Evolutionary conservation across 176 grass and related monocot species (phyloP).

Genomic region (Miscanthus lutarioriparius): DNA sequence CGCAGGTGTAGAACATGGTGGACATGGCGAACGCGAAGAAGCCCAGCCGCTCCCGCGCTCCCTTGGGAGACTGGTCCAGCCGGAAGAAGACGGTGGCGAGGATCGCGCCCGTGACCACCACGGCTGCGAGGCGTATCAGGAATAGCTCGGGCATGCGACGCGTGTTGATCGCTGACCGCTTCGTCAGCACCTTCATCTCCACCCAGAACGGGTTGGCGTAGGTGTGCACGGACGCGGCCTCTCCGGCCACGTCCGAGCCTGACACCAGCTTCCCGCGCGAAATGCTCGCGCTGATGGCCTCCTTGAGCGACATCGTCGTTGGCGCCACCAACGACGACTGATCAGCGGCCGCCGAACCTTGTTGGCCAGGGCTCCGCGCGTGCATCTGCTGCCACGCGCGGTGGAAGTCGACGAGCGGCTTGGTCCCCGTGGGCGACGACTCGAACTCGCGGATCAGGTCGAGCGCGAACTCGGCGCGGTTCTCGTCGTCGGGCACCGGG

Average conservation of each 20-base stretch:
- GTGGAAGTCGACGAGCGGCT: slow-evolving; percentile 73
- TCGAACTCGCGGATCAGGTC: slow-evolving; percentile 79
- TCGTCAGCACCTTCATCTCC: slow-evolving; percentile 78
- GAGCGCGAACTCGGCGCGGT: slow-evolving; percentile 87
- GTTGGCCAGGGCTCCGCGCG: neutral
- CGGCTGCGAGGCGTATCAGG: slow-evolving; percentile 60
- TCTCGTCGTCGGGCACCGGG: slow-evolving; percentile 73
- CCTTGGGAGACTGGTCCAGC: slow-evolving; percentile 78
- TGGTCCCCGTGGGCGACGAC: slow-evolving; percentile 54
- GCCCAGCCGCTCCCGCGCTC: slow-evolving; percentile 81
- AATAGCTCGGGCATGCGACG: slow-evolving; percentile 83
- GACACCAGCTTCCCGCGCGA: slow-evolving; percentile 86
- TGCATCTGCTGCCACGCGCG: slow-evolving; percentile 50
- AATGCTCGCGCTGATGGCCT: slow-evolving; percentile 82
- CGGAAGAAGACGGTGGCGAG: slow-evolving; percentile 84
- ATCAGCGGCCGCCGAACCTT: neutral
- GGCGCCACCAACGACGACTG: neutral
- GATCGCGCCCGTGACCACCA: slow-evolving; percentile 71
- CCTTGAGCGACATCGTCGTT: slow-evolving; percentile 57
- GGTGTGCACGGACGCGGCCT: slow-evolving; percentile 54
- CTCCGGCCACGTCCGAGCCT: slow-evolving; percentile 40
- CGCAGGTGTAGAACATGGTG: slow-evolving; percentile 96
- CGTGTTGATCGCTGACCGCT: slow-evolving; percentile 65
- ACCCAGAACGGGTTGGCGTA: slow-evolving; percentile 93
- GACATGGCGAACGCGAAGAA: slow-evolving; percentile 99